Conservation (phyloP, 345 rosid species). For the Pseudoturritis turrita region DNA sequence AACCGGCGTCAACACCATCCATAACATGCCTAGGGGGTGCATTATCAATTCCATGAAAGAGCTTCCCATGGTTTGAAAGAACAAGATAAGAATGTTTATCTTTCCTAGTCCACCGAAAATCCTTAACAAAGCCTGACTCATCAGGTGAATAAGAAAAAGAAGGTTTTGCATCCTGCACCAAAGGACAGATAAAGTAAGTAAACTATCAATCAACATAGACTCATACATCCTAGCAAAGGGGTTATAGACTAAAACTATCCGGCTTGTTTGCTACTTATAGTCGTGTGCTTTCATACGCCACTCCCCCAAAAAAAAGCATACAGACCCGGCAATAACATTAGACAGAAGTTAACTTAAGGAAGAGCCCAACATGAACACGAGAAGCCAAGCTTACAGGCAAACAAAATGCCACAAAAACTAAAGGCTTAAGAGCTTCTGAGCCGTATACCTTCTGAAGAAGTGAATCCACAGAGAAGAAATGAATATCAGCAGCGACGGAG, state of each 20-base stretch:
- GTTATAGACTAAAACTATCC: background rate
- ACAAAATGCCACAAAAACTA: background rate
- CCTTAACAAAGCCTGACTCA: slow-evolving; percentile 56
- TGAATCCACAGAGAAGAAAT: slow-evolving; percentile 55
- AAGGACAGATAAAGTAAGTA: slow-evolving; percentile 5
- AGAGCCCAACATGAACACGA: background rate
- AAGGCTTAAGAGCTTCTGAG: background rate
- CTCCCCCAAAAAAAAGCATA: background rate
- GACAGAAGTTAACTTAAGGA: background rate
- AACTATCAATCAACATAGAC: background rate
- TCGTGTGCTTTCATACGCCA: background rate
- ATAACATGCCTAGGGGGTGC: slow-evolving; percentile 44
- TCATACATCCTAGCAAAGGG: slow-evolving; percentile 3
- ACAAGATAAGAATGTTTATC: slow-evolving; percentile 50
- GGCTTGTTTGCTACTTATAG: slow-evolving; percentile 3
- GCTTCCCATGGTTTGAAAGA: slow-evolving; percentile 54
- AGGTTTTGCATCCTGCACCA: slow-evolving; percentile 52
- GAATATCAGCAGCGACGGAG: slow-evolving; percentile 43
- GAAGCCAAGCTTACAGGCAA: background rate
- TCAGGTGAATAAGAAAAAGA: slow-evolving; percentile 47
- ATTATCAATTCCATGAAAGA: slow-evolving; percentile 54
- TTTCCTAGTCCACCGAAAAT: slow-evolving; percentile 63
- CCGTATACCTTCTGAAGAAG: slow-evolving; percentile 58
- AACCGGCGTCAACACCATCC: slow-evolving; percentile 87
- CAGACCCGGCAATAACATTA: background rate